Percentiles rank a stretch among this genome's conserved stretches.
These are phyloP conservation scores for Clarireedia monteithiana DNA, from an alignment of 2,329 filamentous ascomycete species.

Conservation along the genomic window DNA sequence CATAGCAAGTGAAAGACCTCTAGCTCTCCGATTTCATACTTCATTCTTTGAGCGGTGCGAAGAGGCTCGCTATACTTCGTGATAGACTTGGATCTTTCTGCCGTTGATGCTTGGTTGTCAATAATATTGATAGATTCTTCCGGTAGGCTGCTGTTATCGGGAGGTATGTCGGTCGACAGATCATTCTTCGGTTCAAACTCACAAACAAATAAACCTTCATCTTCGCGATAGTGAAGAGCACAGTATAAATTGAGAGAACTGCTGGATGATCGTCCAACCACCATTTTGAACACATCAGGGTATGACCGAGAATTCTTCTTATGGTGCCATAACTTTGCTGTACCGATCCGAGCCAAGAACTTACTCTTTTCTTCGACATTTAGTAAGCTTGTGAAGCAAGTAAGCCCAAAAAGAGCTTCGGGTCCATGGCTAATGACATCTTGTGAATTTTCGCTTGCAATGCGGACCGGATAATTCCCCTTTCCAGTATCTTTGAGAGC, in stretches of 20 bases:
- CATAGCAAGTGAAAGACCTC: conserved; percentile 89
- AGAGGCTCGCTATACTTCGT: conserved; percentile 51
- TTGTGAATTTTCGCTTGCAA: conserved; percentile 75
- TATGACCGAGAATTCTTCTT: conserved; percentile 60
- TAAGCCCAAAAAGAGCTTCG: conserved; percentile 62
- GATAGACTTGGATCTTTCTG: conserved; percentile 70
- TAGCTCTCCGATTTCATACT: conserved; percentile 52
- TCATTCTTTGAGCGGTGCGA: conserved; percentile 38
- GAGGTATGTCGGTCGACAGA: conserved; percentile 56
- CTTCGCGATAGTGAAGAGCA: conserved; percentile 41
- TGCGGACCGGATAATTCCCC: conserved; percentile 60
- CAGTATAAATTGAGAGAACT: background rate
- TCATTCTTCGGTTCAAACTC: conserved; percentile 87
- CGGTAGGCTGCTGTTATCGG: conserved; percentile 49
- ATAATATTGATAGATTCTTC: conserved; percentile 67
- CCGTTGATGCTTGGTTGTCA: conserved; percentile 60
- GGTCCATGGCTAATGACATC: conserved; percentile 70
- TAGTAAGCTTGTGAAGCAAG: conserved; percentile 79
- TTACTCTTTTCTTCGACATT: conserved; percentile 56
- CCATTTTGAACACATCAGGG: conserved; percentile 78
- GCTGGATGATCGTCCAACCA: conserved; percentile 24
- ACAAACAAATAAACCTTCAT: conserved; percentile 69
- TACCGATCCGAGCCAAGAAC: background rate
- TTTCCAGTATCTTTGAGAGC: conserved; percentile 66
- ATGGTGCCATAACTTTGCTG: conserved; percentile 2